Evolutionary conservation across 257 asterid species (phyloP).

Genomic region (Fraxinus americana): DNA sequence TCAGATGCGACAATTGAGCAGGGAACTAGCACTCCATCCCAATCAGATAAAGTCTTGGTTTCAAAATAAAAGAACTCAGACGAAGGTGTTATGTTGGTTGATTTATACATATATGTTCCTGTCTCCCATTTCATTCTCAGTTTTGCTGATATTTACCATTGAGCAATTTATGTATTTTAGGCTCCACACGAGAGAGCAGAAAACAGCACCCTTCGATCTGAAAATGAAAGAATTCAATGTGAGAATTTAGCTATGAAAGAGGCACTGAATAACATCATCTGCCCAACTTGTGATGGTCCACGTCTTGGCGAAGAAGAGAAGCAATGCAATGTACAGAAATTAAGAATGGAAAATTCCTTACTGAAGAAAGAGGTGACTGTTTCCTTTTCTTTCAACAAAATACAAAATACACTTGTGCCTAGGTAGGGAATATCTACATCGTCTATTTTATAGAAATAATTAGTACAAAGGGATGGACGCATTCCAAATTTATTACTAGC

Average conservation of each 20-base stretch:
- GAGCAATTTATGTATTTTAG: constrained; percentile 30
- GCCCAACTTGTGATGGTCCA: constrained; percentile 47
- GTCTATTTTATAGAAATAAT: no score
- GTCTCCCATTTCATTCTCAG: neutral
- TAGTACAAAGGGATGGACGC: no score
- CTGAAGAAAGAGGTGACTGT: constrained; percentile 53
- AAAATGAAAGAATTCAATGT: constrained; percentile 52
- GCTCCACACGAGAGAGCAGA: constrained; percentile 54
- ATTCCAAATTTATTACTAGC: no score
- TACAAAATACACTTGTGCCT: no score
- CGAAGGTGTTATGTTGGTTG: constrained; percentile 38
- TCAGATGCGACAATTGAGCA: constrained; percentile 54
- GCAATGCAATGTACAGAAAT: constrained; percentile 31
- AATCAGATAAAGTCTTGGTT: constrained; percentile 70
- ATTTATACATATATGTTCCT: neutral
- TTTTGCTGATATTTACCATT: neutral
- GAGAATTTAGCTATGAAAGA: constrained; percentile 62
- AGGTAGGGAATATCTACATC: no score
- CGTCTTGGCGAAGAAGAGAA: constrained; percentile 44
- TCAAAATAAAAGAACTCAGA: constrained; percentile 69
- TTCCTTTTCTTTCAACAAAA: neutral
- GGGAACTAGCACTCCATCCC: constrained; percentile 58
- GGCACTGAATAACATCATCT: constrained; percentile 40
- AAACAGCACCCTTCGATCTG: constrained; percentile 47
- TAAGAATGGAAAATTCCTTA: constrained; percentile 53